These are phyloP conservation scores for Coffea humblotiana DNA, from an alignment of 305 asterid genomes.

Conservation along the genomic window DNA sequence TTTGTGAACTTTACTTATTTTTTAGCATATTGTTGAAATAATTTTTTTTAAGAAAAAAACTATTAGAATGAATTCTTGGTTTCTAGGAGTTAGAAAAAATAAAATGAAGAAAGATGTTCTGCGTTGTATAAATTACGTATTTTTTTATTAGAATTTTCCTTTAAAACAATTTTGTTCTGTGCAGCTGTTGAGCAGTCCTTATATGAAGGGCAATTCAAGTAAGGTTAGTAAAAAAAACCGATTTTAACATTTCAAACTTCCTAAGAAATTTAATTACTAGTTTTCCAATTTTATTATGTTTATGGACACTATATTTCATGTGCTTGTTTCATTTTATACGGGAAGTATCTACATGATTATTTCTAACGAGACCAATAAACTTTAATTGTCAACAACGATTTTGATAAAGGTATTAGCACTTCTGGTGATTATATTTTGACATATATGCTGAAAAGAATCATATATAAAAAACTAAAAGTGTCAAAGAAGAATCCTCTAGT, in stretches of 20 bases:
- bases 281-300: neutral
- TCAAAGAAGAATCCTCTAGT: too few relatives aligned
- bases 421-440: too few relatives aligned
- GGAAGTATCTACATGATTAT: too few relatives aligned
- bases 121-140: neutral
- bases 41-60: neutral
- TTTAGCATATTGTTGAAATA: neutral
- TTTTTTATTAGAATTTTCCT: neutral
- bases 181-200: constrained; percentile 33
- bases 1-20: neutral
- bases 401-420: too few relatives aligned
- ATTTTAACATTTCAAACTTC: neutral
- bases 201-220: constrained; percentile 25
- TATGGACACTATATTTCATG: neutral
- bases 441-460: too few relatives aligned
- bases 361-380: too few relatives aligned
- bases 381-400: too few relatives aligned
- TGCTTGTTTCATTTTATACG: too few relatives aligned
- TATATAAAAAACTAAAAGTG: too few relatives aligned
- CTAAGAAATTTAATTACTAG: neutral
- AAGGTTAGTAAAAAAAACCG: constrained; percentile 19
- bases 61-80: neutral
- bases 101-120: neutral
- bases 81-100: neutral
- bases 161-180: neutral